Percentiles rank a stretch among this genome's conserved stretches.
These are phyloP conservation scores for Colletotrichum limetticola DNA, from an alignment of 2,329 filamentous ascomycete species.

Conservation along the genomic window DNA sequence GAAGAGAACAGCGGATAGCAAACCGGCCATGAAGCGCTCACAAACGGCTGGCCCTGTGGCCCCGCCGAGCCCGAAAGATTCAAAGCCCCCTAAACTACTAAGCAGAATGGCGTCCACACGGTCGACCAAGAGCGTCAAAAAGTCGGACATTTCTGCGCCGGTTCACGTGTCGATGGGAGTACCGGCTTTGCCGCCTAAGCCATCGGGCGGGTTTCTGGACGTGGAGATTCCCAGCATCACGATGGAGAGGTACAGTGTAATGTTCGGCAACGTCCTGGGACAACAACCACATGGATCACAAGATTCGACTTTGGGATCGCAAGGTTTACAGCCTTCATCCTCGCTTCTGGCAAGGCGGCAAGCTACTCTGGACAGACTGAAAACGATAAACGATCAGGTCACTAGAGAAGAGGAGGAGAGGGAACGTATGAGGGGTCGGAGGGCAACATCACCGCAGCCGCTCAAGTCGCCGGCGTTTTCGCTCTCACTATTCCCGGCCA, in stretches of 20 bases:
- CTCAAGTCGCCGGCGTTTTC: constrained; percentile 39
- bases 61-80: constrained; percentile 27
- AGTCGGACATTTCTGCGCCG: constrained; percentile 40
- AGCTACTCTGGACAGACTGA: constrained; percentile 67
- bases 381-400: constrained; percentile 60
- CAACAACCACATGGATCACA: constrained; percentile 54
- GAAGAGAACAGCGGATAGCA: constrained; percentile 50
- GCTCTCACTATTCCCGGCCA: constrained; percentile 57
- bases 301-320: constrained; percentile 33
- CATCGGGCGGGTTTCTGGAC: constrained; percentile 64
- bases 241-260: constrained; percentile 92
- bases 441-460: constrained; percentile 62
- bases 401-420: constrained; percentile 49
- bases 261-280: constrained; percentile 81
- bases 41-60: constrained; percentile 49
- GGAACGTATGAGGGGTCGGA: constrained; percentile 46
- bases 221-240: constrained; percentile 83
- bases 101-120: constrained; percentile 36
- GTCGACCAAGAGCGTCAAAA: constrained; percentile 34
- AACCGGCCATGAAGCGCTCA: constrained; percentile 55
- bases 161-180: constrained; percentile 40
- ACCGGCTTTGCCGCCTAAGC: constrained; percentile 31
- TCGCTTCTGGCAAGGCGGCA: constrained; percentile 67
- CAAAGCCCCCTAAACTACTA: constrained; percentile 34
- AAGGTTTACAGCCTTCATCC: constrained; percentile 40